These are phyloP conservation scores for Tilletia setariae DNA, from an alignment of 1,284 basidiomycete genomes.

Conservation along the genomic window DNA sequence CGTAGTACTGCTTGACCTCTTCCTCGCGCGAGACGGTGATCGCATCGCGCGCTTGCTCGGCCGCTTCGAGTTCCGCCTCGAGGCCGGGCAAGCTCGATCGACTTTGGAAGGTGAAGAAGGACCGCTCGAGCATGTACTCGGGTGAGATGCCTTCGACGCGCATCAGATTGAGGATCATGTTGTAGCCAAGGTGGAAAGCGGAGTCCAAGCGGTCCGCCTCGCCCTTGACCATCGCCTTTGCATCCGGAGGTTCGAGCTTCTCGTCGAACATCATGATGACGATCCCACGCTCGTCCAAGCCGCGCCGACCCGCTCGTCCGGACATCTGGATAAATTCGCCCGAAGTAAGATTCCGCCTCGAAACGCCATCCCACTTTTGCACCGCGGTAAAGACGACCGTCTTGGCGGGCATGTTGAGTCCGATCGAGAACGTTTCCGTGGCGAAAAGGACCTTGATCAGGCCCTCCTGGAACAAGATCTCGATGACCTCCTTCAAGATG, in stretches of 20 bases:
- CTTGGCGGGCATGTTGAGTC: conserved; percentile 99
- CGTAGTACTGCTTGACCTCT: conserved; percentile 83
- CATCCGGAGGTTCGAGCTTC: conserved; percentile 85
- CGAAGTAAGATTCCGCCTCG: conserved; percentile 75
- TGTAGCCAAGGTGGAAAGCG: conserved; percentile 97
- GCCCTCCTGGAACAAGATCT: conserved; percentile 99
- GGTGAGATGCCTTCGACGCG: conserved; percentile 97
- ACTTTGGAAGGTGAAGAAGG: conserved; percentile 98
- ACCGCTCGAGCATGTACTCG: conserved; percentile 95
- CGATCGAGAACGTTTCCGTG: conserved; percentile 98
- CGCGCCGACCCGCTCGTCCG: conserved; percentile 92
- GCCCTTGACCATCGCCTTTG: conserved; percentile 97
- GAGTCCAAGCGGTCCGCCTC: conserved; percentile 96
- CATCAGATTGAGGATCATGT: conserved; percentile 98
- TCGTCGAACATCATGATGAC: conserved; percentile 99
- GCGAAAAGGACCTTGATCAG: conserved; percentile 98
- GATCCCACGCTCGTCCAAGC: conserved; percentile 95
- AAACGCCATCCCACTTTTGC: conserved; percentile 91
- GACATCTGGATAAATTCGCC: conserved; percentile 75
- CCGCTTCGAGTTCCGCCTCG: conserved; percentile 74
- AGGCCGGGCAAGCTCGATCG: conserved; percentile 80
- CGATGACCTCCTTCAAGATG: conserved; percentile 97
- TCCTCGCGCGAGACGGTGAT: conserved; percentile 79
- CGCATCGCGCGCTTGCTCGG: conserved; percentile 68
- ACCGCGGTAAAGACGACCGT: conserved; percentile 96